Conservation (phyloP, 768 basidiomycete genomes). For the Tylopilus rubrobrunneus region DNA sequence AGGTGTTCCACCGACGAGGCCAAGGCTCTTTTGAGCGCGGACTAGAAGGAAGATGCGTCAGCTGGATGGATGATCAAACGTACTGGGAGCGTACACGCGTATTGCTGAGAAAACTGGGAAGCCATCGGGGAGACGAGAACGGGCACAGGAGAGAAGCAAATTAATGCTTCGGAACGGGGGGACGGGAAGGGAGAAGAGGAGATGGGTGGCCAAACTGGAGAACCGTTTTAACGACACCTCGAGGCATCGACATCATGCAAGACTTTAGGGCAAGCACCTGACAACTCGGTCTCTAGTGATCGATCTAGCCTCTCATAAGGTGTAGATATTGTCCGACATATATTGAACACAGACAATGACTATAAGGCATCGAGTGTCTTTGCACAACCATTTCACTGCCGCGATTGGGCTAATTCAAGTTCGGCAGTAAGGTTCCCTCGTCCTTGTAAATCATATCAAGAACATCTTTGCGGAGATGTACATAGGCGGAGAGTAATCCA, state of each 20-base stretch:
- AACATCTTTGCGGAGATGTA: too few relatives aligned
- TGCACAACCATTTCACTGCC: too few relatives aligned
- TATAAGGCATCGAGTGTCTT: too few relatives aligned
- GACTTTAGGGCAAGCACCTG: constrained; percentile 13
- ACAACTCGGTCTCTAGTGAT: background rate
- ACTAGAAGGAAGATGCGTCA: constrained; percentile 41
- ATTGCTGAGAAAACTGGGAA: constrained; percentile 75
- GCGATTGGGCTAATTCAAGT: too few relatives aligned
- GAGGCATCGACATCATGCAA: background rate
- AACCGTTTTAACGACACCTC: background rate
- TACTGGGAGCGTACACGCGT: constrained; percentile 63
- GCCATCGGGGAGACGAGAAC: constrained; percentile 51
- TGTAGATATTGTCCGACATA: too few relatives aligned
- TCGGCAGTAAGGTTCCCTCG: too few relatives aligned
- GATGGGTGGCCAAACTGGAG: constrained; percentile 24
- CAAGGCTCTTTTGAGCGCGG: constrained; percentile 92
- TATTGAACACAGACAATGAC: too few relatives aligned
- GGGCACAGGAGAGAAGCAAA: constrained; percentile 59
- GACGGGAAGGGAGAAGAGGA: constrained; percentile 17
- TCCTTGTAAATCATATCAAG: too few relatives aligned
- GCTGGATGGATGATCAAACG: constrained; percentile 11
- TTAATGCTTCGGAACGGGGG: constrained; percentile 60
- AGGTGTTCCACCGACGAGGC: constrained; percentile 80
- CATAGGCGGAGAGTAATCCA: too few relatives aligned
- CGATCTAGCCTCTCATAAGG: too few relatives aligned